These are phyloP conservation scores for Tremellales sp. DNA, from an alignment of 1,284 basidiomycete species.

Conservation along the genomic window DNA sequence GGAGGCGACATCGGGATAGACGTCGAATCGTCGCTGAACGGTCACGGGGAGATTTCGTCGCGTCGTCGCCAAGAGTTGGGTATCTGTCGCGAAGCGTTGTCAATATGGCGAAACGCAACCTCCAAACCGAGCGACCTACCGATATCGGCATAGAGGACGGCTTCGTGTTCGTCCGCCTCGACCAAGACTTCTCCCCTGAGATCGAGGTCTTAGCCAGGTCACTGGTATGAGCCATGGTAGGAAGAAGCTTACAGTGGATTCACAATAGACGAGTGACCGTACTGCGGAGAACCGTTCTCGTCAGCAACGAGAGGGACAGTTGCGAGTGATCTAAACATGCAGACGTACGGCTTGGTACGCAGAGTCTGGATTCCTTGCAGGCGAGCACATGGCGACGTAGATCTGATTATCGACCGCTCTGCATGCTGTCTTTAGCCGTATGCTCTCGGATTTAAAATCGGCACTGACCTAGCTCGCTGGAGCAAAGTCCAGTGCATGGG, in stretches of 20 bases:
- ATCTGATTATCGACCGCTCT: conserved; percentile 96
- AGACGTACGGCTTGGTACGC: conserved; percentile 71
- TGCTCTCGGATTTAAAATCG: background rate
- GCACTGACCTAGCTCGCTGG: conserved; percentile 69
- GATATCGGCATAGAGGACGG: conserved; percentile 74
- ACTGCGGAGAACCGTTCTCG: conserved; percentile 54
- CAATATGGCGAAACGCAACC: conserved; percentile 1
- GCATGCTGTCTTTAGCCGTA: conserved; percentile 6
- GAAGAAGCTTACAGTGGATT: conserved; percentile 70
- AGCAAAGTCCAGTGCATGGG: conserved; percentile 96
- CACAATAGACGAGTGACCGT: conserved; percentile 84
- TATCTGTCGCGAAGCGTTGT: conserved; percentile 55
- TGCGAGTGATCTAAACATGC: conserved; percentile 2
- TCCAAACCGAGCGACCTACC: conserved; percentile 55
- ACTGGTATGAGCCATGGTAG: conserved; percentile 10
- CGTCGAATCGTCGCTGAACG: conserved; percentile 82
- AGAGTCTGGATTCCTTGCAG: conserved; percentile 77
- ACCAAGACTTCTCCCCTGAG: conserved; percentile 72
- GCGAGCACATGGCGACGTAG: conserved; percentile 92
- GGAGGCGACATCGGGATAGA: conserved; percentile 68
- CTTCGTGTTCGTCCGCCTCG: conserved; percentile 74
- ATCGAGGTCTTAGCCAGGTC: background rate
- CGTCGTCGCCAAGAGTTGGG: conserved; percentile 63
- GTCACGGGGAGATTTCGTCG: conserved; percentile 82
- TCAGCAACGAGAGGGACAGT: background rate